Evolutionary conservation across 2,329 filamentous ascomycete genomes (phyloP).

Genomic region (Paecilomyces sp.): DNA sequence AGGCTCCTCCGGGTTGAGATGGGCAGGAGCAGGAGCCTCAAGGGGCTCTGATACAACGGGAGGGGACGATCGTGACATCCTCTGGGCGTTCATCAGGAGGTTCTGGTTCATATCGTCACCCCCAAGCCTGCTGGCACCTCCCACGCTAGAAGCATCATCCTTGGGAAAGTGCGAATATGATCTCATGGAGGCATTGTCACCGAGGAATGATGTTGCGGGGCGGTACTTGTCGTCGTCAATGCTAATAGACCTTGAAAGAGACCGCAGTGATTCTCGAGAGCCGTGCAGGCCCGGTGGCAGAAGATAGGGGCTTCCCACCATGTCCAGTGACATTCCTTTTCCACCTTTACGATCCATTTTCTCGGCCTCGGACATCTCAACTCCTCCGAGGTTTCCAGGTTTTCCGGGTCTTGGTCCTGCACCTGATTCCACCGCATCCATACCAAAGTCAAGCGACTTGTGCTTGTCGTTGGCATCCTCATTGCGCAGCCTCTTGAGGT

Average conservation of each 20-base stretch:
- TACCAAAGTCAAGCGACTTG: conserved; percentile 85
- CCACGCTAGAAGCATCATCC: conserved; percentile 47
- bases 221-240: conserved; percentile 81
- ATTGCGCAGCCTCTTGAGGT: conserved; percentile 59
- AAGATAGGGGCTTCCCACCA: conserved; percentile 75
- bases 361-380: conserved; percentile 47
- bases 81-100: conserved; percentile 50
- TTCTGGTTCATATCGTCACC: conserved; percentile 43
- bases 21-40: neutral
- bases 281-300: conserved; percentile 72
- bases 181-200: conserved; percentile 30
- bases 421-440: conserved; percentile 48
- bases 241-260: conserved; percentile 68
- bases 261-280: conserved; percentile 81
- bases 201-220: conserved; percentile 50
- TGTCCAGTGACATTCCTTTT: conserved; percentile 53
- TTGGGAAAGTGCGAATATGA: conserved; percentile 30
- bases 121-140: conserved; percentile 41
- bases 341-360: conserved; percentile 29
- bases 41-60: conserved; percentile 18
- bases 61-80: conserved; percentile 51
- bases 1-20: neutral
- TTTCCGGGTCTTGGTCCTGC: conserved; percentile 32
- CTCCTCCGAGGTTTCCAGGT: conserved; percentile 19
- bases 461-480: conserved; percentile 86